Evolutionary conservation across 2,329 filamentous ascomycete genomes (phyloP).

Genomic region (Blumeriella jaapii): DNA sequence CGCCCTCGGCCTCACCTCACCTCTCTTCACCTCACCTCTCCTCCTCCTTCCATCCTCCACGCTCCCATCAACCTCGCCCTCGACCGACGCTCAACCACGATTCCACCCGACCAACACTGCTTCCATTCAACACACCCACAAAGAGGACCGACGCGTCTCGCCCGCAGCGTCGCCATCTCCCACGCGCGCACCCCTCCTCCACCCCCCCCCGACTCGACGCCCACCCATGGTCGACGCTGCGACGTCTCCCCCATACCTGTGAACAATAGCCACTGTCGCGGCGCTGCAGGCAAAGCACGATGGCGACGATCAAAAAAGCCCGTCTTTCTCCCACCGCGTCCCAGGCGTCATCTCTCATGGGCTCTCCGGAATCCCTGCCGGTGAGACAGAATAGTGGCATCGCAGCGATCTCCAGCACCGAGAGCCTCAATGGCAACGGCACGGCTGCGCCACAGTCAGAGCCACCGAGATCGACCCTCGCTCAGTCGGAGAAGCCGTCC

Average conservation of each 20-base stretch:
- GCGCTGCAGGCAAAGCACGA: slow-evolving; percentile 7
- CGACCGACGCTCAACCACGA: too few relatives aligned
- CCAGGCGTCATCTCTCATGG: slow-evolving; percentile 18
- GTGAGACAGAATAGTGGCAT: slow-evolving; percentile 18
- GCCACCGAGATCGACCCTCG: slow-evolving; percentile 16
- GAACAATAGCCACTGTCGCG: background rate
- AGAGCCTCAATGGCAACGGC: slow-evolving; percentile 23
- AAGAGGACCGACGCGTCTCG: slow-evolving; percentile 1
- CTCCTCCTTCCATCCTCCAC: background rate
- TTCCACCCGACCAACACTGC: background rate
- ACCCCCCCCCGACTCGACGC: slow-evolving; percentile 1
- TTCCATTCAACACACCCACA: background rate
- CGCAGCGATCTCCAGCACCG: slow-evolving; percentile 16
- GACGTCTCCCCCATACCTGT: background rate
- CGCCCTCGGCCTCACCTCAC: too few relatives aligned
- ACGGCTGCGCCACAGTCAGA: slow-evolving; percentile 24
- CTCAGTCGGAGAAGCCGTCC: slow-evolving; percentile 39
- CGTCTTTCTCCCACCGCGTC: slow-evolving; percentile 20
- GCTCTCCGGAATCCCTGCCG: slow-evolving; percentile 20
- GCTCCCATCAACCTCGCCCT: background rate
- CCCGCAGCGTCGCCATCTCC: background rate
- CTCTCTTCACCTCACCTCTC: background rate
- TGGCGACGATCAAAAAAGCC: slow-evolving; percentile 22
- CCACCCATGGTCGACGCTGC: slow-evolving; percentile 1
- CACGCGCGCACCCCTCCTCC: background rate